Percentiles rank a stretch among this genome's conserved stretches.
Evolutionary conservation across 2,329 filamentous ascomycete species (phyloP).

Genomic region (Byssothecium circinans): DNA sequence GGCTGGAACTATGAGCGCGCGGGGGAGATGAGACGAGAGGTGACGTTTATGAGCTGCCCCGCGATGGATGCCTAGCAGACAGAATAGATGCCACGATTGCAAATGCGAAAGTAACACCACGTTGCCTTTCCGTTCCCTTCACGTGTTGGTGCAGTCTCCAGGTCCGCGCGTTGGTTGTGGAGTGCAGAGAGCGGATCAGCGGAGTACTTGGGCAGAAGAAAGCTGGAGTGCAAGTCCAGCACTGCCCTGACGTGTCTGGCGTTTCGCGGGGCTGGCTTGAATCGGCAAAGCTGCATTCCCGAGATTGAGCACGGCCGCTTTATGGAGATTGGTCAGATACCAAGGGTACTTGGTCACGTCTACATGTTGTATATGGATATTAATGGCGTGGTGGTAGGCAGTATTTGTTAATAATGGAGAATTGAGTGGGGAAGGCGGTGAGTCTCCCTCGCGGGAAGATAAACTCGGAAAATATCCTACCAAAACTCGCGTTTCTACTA

Average conservation of each 20-base stretch:
- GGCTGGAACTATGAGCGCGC: too few species aligned
- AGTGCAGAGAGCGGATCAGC: slow-evolving; percentile 2
- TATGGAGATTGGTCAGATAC: not conserved
- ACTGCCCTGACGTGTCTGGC: slow-evolving; percentile 20
- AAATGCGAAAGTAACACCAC: slow-evolving; percentile 7
- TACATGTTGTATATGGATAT: slow-evolving; percentile 17
- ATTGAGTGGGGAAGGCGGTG: not conserved
- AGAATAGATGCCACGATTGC: too few species aligned
- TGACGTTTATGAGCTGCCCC: slow-evolving; percentile 19
- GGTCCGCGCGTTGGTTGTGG: not conserved
- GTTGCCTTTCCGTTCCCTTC: slow-evolving; percentile 5
- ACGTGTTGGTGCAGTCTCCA: too few species aligned
- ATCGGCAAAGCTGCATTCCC: slow-evolving; percentile 4
- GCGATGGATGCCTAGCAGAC: not conserved
- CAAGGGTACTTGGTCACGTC: slow-evolving; percentile 11
- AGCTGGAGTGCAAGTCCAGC: not conserved
- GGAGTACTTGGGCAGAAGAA: slow-evolving; percentile 3
- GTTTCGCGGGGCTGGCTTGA: slow-evolving; percentile 19
- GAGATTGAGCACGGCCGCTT: slow-evolving; percentile 3
- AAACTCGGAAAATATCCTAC: not conserved
- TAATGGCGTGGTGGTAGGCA: slow-evolving; percentile 1
- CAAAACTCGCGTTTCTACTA: too few species aligned
- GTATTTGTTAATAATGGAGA: not conserved
- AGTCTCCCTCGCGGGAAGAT: not conserved
- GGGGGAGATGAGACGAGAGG: not conserved